Evolutionary conservation across 164 flowering plant genomes (phyloP).

Genomic region (Kingdonia uniflora): DNA sequence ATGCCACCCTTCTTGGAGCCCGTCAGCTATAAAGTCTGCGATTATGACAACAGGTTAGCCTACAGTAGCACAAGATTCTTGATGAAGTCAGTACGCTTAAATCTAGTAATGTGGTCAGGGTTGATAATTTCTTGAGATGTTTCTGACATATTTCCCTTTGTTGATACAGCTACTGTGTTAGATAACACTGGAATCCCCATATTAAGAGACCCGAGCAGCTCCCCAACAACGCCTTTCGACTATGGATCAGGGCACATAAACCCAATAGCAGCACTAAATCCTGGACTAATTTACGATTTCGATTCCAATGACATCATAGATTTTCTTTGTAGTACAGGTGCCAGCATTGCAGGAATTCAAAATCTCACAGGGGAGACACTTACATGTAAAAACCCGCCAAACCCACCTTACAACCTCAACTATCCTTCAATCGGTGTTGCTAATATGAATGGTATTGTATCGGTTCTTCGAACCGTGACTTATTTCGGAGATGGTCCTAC

Average conservation of each 20-base stretch:
- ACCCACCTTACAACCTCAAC: constrained; percentile 36
- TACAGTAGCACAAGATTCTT: too few relatives aligned
- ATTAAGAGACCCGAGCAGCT: constrained; percentile 26
- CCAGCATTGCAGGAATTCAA: constrained; percentile 28
- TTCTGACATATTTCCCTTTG: constrained; percentile 1
- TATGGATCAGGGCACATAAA: constrained; percentile 49
- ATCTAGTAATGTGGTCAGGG: not conserved
- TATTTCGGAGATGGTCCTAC: constrained; percentile 36
- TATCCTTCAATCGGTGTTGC: constrained; percentile 54
- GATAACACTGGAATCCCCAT: constrained; percentile 23
- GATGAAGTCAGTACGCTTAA: too few relatives aligned
- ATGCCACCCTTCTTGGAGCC: constrained; percentile 37
- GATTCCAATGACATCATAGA: constrained; percentile 23
- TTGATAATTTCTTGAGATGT: not conserved
- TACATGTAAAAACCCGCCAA: constrained; percentile 20
- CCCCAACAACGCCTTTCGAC: constrained; percentile 35
- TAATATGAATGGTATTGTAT: constrained; percentile 33
- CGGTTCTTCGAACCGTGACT: constrained; percentile 39
- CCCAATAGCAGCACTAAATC: constrained; percentile 35
- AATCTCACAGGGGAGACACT: constrained; percentile 32
- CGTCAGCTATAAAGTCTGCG: constrained; percentile 43
- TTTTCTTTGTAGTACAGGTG: constrained; percentile 41
- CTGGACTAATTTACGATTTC: constrained; percentile 47
- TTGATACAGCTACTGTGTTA: constrained; percentile 16
- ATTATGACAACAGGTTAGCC: constrained; percentile 56